A percentile compares a stretch with the other conserved stretches of the same genome.
Evolutionary conservation across 2,329 filamentous ascomycete genomes (phyloP).

Genomic region (Fusarium irregulare): DNA sequence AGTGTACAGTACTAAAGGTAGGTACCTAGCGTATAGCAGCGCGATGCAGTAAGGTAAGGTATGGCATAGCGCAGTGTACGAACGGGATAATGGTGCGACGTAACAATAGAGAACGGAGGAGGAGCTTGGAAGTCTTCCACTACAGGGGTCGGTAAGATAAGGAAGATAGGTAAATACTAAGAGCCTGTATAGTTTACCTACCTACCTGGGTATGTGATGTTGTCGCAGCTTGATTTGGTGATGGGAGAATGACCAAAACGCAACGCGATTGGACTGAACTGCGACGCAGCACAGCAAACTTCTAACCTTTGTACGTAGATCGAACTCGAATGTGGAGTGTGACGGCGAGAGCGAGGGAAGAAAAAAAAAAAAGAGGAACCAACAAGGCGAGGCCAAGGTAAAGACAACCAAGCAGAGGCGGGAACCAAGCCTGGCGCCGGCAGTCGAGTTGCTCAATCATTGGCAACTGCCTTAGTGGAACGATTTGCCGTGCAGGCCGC

Average conservation of each 20-base stretch:
- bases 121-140: not conserved
- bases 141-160: conserved; percentile 1
- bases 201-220: not conserved
- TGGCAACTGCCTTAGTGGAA: conserved; percentile 27
- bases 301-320: not conserved
- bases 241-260: conserved; percentile 10
- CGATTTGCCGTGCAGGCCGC: conserved; percentile 26
- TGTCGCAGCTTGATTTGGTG: not conserved
- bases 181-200: not conserved
- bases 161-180: not conserved
- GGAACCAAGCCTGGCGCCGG: conserved; percentile 38
- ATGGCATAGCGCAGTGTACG: not conserved
- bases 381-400: conserved; percentile 25
- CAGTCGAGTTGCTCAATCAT: conserved; percentile 30
- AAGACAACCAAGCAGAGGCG: conserved; percentile 16
- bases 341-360: not conserved
- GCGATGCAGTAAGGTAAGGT: not conserved
- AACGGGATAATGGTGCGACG: conserved; percentile 29
- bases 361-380: not conserved
- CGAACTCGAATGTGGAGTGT: conserved; percentile 16
- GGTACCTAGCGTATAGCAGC: not conserved
- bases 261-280: conserved; percentile 8
- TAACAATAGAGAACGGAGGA: conserved; percentile 7
- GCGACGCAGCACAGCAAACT: conserved; percentile 2
- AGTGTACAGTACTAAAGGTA: conserved; percentile 12